Conservation (phyloP, 352 stramenopile species). For the Paralagenidium karlingii region DNA sequence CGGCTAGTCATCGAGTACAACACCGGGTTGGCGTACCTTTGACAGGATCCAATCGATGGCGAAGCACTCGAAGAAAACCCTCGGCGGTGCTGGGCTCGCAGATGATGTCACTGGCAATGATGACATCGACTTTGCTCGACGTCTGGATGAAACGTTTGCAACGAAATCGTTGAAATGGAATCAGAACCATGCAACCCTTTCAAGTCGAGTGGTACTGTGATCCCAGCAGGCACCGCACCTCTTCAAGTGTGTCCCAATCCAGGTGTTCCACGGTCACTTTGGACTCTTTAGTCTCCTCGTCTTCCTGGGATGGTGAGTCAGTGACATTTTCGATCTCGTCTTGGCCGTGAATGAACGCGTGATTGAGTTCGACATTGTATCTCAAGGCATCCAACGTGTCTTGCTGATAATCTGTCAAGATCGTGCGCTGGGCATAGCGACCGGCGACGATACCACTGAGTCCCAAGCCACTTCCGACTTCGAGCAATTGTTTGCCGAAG, state of each 20-base stretch:
- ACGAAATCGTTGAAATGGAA: not conserved
- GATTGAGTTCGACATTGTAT: slow-evolving; percentile 76
- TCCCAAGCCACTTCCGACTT: slow-evolving; percentile 74
- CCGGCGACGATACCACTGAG: slow-evolving; percentile 67
- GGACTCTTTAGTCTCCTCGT: too few species aligned
- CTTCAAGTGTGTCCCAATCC: slow-evolving; percentile 67
- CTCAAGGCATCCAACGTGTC: slow-evolving; percentile 61
- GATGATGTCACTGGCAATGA: slow-evolving; percentile 82
- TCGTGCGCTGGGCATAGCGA: slow-evolving; percentile 40
- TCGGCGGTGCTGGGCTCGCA: slow-evolving; percentile 78
- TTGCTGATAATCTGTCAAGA: slow-evolving; percentile 75
- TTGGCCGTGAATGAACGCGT: slow-evolving; percentile 50
- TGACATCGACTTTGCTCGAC: slow-evolving; percentile 50
- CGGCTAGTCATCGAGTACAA: not conserved
- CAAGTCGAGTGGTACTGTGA: not conserved
- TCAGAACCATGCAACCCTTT: not conserved
- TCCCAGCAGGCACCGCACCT: too few species aligned
- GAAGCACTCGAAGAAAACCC: slow-evolving; percentile 72
- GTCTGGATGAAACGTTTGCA: slow-evolving; percentile 1
- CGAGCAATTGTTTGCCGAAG: slow-evolving; percentile 48
- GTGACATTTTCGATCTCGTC: slow-evolving; percentile 7
- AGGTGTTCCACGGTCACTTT: slow-evolving; percentile 40
- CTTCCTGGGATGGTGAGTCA: not conserved
- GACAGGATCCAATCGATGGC: slow-evolving; percentile 25
- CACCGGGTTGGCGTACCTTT: not conserved